phyloP scores from a whole-genome alignment of 1,284 basidiomycete species.

The Fomitiporia mediterranea region DNA sequence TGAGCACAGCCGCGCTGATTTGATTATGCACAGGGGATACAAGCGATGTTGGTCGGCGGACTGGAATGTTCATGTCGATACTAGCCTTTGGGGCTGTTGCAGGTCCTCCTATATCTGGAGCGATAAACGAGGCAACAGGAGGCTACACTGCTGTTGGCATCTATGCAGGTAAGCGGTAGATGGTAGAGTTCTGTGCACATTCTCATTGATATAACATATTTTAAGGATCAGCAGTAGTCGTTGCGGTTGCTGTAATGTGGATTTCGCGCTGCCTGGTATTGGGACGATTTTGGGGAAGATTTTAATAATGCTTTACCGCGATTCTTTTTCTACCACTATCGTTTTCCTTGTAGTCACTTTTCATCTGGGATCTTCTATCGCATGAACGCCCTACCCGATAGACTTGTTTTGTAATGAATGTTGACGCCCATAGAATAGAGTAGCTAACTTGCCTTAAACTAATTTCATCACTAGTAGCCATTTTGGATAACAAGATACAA shows the following conservation, averaged over 20 bases:
- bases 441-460: no score
- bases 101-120: conserved; percentile 32
- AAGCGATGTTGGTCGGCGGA: conserved; percentile 28
- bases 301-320: conserved; percentile 22
- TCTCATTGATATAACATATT: not conserved
- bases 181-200: not conserved
- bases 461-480: no score
- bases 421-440: no score
- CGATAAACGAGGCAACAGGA: conserved; percentile 26
- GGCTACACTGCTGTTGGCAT: conserved; percentile 28
- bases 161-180: conserved; percentile 27
- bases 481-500: no score
- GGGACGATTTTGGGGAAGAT: conserved; percentile 33
- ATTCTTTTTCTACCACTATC: not conserved
- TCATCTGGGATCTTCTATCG: no score
- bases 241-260: conserved; percentile 33
- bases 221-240: conserved; percentile 15
- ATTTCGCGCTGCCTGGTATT: conserved; percentile 31
- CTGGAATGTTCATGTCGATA: conserved; percentile 30
- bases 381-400: no score
- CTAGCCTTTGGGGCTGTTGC: conserved; percentile 28
- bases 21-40: conserved; percentile 17
- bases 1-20: not conserved
- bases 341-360: no score
- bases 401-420: no score